Evolutionary conservation across 2,329 filamentous ascomycete genomes (phyloP).

Genomic region (Pseudocercospora fuligena): DNA sequence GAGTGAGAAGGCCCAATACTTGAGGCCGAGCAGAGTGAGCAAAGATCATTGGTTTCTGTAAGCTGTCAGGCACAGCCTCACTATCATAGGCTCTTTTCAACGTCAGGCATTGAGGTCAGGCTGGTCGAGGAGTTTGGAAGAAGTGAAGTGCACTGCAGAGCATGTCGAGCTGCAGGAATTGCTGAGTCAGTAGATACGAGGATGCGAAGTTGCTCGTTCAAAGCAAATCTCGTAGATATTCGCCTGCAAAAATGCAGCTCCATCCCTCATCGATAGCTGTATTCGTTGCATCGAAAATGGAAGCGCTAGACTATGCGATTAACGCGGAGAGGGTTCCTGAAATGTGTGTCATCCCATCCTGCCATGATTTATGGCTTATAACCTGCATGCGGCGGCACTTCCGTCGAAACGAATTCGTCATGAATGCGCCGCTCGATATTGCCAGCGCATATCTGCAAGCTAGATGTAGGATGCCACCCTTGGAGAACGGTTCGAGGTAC

Average conservation of each 20-base stretch:
- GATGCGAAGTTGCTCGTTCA: background rate
- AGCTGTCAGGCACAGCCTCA: slow-evolving; percentile 30
- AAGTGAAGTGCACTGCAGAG: background rate
- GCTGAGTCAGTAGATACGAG: background rate
- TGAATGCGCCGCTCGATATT: slow-evolving; percentile 17
- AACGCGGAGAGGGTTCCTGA: background rate
- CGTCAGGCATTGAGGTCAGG: slow-evolving; percentile 23
- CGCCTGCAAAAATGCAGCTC: background rate
- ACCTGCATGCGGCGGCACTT: slow-evolving; percentile 1
- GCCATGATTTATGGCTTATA: background rate
- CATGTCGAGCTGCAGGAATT: background rate
- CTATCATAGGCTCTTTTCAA: slow-evolving; percentile 27
- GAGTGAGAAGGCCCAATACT: slow-evolving; percentile 25
- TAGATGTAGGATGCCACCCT: slow-evolving; percentile 18
- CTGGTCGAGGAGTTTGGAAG: background rate
- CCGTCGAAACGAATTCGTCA: slow-evolving; percentile 11
- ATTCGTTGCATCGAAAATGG: background rate
- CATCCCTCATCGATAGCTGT: background rate
- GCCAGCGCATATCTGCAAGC: slow-evolving; percentile 26
- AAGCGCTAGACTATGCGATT: background rate
- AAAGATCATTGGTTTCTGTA: slow-evolving; percentile 29
- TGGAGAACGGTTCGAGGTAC: slow-evolving; percentile 12
- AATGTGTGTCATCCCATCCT: background rate
- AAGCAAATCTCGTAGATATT: background rate
- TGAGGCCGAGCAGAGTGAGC: slow-evolving; percentile 20